These are phyloP conservation scores for Thalassiosira allenii DNA, from an alignment of 352 stramenopile genomes.

Conservation along the genomic window DNA sequence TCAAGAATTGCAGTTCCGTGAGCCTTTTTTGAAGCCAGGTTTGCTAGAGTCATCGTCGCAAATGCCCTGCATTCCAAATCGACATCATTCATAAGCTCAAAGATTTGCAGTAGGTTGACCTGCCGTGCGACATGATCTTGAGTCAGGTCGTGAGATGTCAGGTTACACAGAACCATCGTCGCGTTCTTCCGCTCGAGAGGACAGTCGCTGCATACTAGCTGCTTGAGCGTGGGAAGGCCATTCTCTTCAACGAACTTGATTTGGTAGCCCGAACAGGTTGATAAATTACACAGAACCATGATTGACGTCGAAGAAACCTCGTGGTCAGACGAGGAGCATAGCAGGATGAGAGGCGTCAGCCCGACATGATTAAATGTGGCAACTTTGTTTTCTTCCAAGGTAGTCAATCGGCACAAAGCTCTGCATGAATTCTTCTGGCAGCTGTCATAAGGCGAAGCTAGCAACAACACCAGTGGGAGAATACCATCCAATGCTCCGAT, in stretches of 20 bases:
- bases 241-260: constrained; percentile 88
- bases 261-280: constrained; percentile 91
- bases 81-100: constrained; percentile 87
- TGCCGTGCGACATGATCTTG: constrained; percentile 79
- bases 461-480: constrained; percentile 86
- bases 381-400: constrained; percentile 57
- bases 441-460: constrained; percentile 66
- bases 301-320: constrained; percentile 40
- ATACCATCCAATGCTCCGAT: constrained; percentile 91
- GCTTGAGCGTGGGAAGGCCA: constrained; percentile 57
- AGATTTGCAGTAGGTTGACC: constrained; percentile 86
- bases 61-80: constrained; percentile 89
- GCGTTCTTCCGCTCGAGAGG: constrained; percentile 55
- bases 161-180: constrained; percentile 66
- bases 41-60: constrained; percentile 93
- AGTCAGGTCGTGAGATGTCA: constrained; percentile 45
- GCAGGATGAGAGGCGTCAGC: constrained; percentile 42
- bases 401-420: constrained; percentile 88
- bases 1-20: constrained; percentile 92
- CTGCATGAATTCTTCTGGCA: constrained; percentile 89
- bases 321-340: constrained; percentile 40
- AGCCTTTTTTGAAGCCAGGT: constrained; percentile 90
- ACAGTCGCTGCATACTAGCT: constrained; percentile 30
- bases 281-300: constrained; percentile 96
- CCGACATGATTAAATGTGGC: constrained; percentile 36